Percentiles rank a stretch among this genome's conserved stretches.
Conservation (phyloP, 2,329 filamentous ascomycete species). For the Pochonia chlamydosporia region DNA sequence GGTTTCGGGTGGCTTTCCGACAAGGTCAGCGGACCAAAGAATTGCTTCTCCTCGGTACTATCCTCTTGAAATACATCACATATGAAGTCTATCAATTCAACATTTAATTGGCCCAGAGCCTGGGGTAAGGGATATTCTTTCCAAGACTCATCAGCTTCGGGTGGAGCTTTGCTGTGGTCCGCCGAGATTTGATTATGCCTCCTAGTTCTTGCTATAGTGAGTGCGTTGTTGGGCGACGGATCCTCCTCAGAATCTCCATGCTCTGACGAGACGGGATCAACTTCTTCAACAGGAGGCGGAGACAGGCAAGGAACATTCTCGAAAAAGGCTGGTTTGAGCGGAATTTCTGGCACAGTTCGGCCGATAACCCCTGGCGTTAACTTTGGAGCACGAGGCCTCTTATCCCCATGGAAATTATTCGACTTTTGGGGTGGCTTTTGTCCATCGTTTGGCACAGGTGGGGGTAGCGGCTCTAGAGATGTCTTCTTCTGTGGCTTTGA, state of each 20-base stretch:
- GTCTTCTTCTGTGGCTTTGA: constrained; percentile 23
- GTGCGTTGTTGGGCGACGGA: not conserved
- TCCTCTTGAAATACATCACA: constrained; percentile 56
- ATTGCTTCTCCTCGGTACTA: constrained; percentile 42
- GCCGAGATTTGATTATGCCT: constrained; percentile 9
- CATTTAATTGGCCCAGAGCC: constrained; percentile 46
- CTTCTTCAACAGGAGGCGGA: constrained; percentile 16
- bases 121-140: constrained; percentile 44
- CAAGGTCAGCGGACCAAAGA: constrained; percentile 31
- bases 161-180: constrained; percentile 15
- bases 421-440: constrained; percentile 22
- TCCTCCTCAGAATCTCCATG: constrained; percentile 9
- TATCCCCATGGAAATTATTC: constrained; percentile 28
- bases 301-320: constrained; percentile 26
- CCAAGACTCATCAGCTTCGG: constrained; percentile 17
- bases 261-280: constrained; percentile 14
- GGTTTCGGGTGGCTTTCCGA: constrained; percentile 12
- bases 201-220: constrained; percentile 1
- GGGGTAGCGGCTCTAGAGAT: constrained; percentile 25
- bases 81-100: constrained; percentile 53
- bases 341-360: constrained; percentile 27
- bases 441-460: constrained; percentile 21
- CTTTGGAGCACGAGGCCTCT: constrained; percentile 25
- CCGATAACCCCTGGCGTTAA: constrained; percentile 17
- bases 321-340: constrained; percentile 30